Conservation (phyloP, 805 yeast species). For the Nakazawaea ishiwadae region DNA sequence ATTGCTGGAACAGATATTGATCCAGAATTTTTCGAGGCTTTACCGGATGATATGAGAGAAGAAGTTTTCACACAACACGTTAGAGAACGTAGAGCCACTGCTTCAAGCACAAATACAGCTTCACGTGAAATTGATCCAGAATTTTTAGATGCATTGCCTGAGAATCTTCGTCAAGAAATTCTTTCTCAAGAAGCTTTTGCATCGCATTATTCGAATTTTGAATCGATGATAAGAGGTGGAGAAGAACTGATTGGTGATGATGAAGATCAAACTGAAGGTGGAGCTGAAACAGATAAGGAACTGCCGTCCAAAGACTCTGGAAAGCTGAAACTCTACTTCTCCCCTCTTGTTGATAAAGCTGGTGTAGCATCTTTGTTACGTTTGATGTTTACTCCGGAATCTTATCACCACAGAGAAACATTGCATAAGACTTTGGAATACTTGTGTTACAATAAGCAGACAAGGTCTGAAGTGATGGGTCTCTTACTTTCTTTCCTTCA, state of each 20-base stretch:
- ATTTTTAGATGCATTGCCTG: constrained; percentile 78
- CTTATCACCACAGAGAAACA: constrained; percentile 54
- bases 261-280: constrained; percentile 16
- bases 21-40: constrained; percentile 82
- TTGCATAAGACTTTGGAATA: constrained; percentile 62
- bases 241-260: constrained; percentile 16
- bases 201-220: constrained; percentile 27
- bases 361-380: constrained; percentile 74
- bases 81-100: constrained; percentile 66
- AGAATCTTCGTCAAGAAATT: constrained; percentile 55
- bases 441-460: constrained; percentile 72
- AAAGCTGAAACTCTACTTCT: constrained; percentile 39
- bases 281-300: constrained; percentile 1
- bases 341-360: constrained; percentile 68
- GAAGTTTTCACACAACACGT: constrained; percentile 86
- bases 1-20: constrained; percentile 89
- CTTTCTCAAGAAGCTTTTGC: constrained; percentile 51
- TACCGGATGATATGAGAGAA: constrained; percentile 90
- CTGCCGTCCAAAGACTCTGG: constrained; percentile 16
- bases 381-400: constrained; percentile 69
- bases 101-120: constrained; percentile 30
- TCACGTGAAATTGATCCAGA: constrained; percentile 73
- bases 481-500: constrained; percentile 62
- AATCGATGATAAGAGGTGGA: constrained; percentile 13
- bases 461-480: constrained; percentile 69